phyloP scores from a whole-genome alignment of 495 filamentous ascomycete species.

The Penicillium chermesinum region DNA sequence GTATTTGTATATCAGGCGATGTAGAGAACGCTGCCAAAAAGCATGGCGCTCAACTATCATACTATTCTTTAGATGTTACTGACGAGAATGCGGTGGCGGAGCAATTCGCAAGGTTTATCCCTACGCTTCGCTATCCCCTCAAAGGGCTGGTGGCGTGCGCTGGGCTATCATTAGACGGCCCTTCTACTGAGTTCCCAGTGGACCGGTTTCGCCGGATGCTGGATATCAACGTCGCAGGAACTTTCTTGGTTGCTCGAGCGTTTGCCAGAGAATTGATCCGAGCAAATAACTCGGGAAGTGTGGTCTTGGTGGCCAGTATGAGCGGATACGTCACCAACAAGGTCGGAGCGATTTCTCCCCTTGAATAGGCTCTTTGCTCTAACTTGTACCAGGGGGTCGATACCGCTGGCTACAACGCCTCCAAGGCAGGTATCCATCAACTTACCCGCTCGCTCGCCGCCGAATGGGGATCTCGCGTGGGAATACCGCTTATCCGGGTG shows the following conservation, averaged over 20 bases:
- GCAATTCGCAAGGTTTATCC: slow-evolving; percentile 30
- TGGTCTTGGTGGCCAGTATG: slow-evolving; percentile 69
- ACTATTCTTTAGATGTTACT: slow-evolving; percentile 49
- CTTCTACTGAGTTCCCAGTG: slow-evolving; percentile 55
- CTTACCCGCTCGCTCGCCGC: slow-evolving; percentile 56
- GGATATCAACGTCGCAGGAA: slow-evolving; percentile 62
- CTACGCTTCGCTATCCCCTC: slow-evolving; percentile 53
- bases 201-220: slow-evolving; percentile 53
- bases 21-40: slow-evolving; percentile 41
- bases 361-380: neutral
- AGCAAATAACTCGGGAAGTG: slow-evolving; percentile 42
- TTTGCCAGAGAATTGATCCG: slow-evolving; percentile 59
- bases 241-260: slow-evolving; percentile 62
- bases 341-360: slow-evolving; percentile 9
- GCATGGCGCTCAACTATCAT: slow-evolving; percentile 29
- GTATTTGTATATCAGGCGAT: slow-evolving; percentile 13
- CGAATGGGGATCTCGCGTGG: slow-evolving; percentile 47
- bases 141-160: slow-evolving; percentile 75
- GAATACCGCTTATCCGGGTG: slow-evolving; percentile 20
- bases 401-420: slow-evolving; percentile 56
- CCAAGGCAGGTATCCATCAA: slow-evolving; percentile 58
- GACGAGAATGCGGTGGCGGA: slow-evolving; percentile 57
- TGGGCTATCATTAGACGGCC: slow-evolving; percentile 59
- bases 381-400: slow-evolving; percentile 31
- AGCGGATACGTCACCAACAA: slow-evolving; percentile 67